Percentiles rank a stretch among this genome's conserved stretches.
These are phyloP conservation scores for Thalia dealbata DNA, from an alignment of 176 grass and related monocot species.

Conservation along the genomic window DNA sequence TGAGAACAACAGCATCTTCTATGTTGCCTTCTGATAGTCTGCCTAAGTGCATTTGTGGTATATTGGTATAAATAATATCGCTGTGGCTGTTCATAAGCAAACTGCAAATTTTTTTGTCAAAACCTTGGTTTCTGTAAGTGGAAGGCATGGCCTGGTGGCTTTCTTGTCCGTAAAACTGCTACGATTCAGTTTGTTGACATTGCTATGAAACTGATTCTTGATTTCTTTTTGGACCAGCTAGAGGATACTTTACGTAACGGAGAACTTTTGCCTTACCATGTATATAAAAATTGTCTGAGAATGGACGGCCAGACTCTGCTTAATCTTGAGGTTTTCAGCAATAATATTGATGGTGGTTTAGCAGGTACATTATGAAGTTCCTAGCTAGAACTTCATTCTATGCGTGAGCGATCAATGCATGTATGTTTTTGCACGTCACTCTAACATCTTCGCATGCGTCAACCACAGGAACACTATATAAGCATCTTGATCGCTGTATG, in stretches of 20 bases:
- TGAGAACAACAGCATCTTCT: conserved; percentile 24
- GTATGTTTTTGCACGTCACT: conserved; percentile 8
- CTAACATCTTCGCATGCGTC: conserved; percentile 10
- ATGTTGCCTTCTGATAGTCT: not conserved
- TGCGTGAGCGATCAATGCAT: conserved; percentile 9
- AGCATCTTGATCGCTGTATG: conserved; percentile 80
- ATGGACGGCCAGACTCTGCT: conserved; percentile 95
- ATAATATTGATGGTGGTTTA: conserved; percentile 65
- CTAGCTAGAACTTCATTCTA: conserved; percentile 3
- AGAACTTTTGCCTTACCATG: conserved; percentile 65
- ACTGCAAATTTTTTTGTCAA: no score
- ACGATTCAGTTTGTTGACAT: not conserved
- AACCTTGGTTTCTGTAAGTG: no score
- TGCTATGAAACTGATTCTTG: not conserved
- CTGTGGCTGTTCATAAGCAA: no score
- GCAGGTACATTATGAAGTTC: conserved; percentile 38
- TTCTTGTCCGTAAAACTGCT: no score
- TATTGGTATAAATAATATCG: no score
- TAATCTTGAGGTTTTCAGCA: conserved; percentile 94
- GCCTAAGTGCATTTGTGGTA: no score
- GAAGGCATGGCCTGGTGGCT: no score
- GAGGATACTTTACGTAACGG: conserved; percentile 75
- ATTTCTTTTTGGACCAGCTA: conserved; percentile 44
- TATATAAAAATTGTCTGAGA: conserved; percentile 82
- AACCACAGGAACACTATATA: conserved; percentile 68